Evolutionary conservation across 306 rosid genomes (phyloP).

Genomic region (Hylodesmum podocarpum): DNA sequence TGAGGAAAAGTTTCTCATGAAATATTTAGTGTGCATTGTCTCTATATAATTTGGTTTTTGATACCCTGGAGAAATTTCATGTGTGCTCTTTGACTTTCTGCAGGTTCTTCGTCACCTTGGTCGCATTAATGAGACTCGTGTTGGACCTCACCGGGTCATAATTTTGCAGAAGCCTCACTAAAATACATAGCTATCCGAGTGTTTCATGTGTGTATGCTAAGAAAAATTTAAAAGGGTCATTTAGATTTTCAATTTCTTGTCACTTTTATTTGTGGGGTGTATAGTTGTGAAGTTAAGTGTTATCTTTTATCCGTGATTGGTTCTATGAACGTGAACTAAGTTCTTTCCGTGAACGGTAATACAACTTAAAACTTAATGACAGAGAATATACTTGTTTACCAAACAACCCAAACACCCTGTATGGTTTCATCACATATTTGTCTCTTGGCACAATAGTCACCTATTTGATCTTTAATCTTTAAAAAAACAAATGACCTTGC

Average conservation of each 20-base stretch:
- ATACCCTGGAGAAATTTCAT: neutral
- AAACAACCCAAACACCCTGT: no score
- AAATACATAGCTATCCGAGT: neutral
- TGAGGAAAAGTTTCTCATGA: neutral
- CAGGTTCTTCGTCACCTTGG: no score
- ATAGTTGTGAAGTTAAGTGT: neutral
- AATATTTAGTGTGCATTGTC: neutral
- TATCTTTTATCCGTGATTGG: neutral
- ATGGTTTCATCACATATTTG: no score
- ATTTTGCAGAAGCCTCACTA: slow-evolving; percentile 67
- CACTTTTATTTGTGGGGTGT: neutral
- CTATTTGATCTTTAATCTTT: no score
- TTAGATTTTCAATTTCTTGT: neutral
- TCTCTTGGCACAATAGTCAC: no score
- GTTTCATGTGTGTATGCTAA: neutral
- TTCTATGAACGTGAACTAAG: neutral
- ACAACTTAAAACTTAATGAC: no score
- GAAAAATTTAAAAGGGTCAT: neutral
- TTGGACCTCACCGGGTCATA: slow-evolving; percentile 81
- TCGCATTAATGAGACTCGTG: slow-evolving; percentile 79
- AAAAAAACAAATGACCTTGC: no score
- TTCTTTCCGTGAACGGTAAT: neutral
- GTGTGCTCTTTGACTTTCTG: no score
- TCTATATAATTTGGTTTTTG: neutral
- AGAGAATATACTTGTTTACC: no score